Conservation (phyloP, 495 filamentous ascomycete species). For the Podospora tetraspora region DNA sequence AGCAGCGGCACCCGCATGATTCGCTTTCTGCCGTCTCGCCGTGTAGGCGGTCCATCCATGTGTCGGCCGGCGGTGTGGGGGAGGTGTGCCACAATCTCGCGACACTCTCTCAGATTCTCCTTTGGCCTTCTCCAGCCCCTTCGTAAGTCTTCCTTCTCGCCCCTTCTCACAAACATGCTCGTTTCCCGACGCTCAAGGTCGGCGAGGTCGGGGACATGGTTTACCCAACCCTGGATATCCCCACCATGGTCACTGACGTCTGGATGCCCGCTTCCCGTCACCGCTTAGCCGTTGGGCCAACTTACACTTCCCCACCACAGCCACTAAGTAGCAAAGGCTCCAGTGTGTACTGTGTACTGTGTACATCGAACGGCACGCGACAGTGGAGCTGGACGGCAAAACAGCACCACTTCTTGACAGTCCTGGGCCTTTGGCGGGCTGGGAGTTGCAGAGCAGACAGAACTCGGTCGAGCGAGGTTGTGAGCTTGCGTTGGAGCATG, state of each 20-base stretch:
- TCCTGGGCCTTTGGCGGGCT: not conserved
- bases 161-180: not conserved
- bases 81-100: not conserved
- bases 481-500: not conserved
- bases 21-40: not conserved
- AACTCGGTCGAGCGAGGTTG: not conserved
- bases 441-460: not conserved
- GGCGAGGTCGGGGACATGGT: not conserved
- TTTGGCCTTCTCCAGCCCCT: not conserved
- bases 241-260: not conserved
- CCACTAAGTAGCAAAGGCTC: not conserved
- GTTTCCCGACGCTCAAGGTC: not conserved
- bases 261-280: not conserved
- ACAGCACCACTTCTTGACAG: not conserved
- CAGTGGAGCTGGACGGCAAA: not conserved
- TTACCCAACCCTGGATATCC: not conserved
- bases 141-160: not conserved
- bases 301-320: not conserved
- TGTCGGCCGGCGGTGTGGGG: not conserved
- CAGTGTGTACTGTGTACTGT: not conserved
- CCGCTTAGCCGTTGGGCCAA: not conserved
- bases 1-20: not conserved
- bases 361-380: conserved; percentile 2
- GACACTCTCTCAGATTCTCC: not conserved
- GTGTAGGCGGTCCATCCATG: not conserved